Percentiles rank a stretch among this genome's conserved stretches.
These are phyloP conservation scores for Backusella liffmaniae DNA, from an alignment of 192 early-diverging fungal species.

Conservation along the genomic window DNA sequence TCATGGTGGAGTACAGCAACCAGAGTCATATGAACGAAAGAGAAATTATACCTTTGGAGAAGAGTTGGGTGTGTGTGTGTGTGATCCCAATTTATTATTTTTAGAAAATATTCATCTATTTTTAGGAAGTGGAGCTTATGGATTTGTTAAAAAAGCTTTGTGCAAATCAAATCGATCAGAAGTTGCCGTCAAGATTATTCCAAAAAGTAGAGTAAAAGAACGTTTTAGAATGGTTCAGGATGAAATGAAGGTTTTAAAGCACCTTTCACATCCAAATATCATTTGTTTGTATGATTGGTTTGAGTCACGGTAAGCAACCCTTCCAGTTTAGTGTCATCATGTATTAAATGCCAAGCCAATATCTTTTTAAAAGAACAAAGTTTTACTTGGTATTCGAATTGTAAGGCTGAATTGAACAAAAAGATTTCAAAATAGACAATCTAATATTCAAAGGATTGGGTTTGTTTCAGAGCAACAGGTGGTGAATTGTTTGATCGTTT, in stretches of 20 bases:
- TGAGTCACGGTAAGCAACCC: slow-evolving; percentile 37
- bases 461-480: slow-evolving; percentile 54
- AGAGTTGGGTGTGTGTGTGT: slow-evolving; percentile 48
- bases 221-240: slow-evolving; percentile 89
- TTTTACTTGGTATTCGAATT: slow-evolving; percentile 76
- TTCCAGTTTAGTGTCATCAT: neutral
- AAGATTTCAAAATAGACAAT: too few relatives aligned
- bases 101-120: neutral
- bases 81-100: neutral
- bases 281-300: slow-evolving; percentile 83
- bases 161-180: slow-evolving; percentile 67
- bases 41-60: slow-evolving; percentile 64
- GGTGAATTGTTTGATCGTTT: slow-evolving; percentile 89
- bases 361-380: slow-evolving; percentile 49
- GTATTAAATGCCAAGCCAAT: neutral
- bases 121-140: slow-evolving; percentile 60
- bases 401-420: slow-evolving; percentile 28
- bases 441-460: too few relatives aligned
- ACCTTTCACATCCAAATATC: slow-evolving; percentile 86
- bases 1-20: slow-evolving; percentile 41
- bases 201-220: slow-evolving; percentile 76
- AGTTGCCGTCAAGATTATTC: slow-evolving; percentile 92
- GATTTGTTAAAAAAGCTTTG: slow-evolving; percentile 64
- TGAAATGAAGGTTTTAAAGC: slow-evolving; percentile 89
- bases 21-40: slow-evolving; percentile 62